These are phyloP conservation scores for Mallotus japonicus DNA, from an alignment of 441 rosid species.

Conservation along the genomic window DNA sequence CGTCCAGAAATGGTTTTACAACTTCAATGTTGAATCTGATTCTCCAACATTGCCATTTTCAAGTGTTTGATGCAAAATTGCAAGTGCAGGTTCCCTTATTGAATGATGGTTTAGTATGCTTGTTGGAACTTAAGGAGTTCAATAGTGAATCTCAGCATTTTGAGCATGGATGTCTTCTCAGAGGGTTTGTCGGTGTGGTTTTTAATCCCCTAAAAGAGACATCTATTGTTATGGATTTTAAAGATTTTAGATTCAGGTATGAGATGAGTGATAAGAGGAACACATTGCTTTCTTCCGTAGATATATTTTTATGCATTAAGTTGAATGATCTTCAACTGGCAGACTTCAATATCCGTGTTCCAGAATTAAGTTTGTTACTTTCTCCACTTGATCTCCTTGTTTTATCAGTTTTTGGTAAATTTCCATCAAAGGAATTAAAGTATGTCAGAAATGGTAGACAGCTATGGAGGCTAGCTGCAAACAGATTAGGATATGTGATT, in stretches of 20 bases:
- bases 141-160: conserved; percentile 51
- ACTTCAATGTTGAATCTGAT: conserved; percentile 61
- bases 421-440: conserved; percentile 44
- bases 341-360: conserved; percentile 47
- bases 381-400: conserved; percentile 63
- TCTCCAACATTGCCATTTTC: conserved; percentile 56
- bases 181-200: conserved; percentile 53
- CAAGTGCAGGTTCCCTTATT: conserved; percentile 52
- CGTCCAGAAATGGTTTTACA: conserved; percentile 43
- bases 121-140: conserved; percentile 53
- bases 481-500: conserved; percentile 49
- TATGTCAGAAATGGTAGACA: conserved; percentile 61
- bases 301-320: conserved; percentile 36
- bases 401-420: conserved; percentile 41
- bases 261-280: conserved; percentile 44
- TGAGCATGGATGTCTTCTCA: conserved; percentile 49
- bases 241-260: conserved; percentile 53
- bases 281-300: conserved; percentile 36
- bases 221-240: conserved; percentile 48
- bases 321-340: conserved; percentile 55
- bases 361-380: conserved; percentile 47
- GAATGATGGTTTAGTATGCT: conserved; percentile 41
- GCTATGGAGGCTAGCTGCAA: conserved; percentile 83
- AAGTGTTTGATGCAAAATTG: conserved; percentile 41
- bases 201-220: conserved; percentile 49